These are phyloP conservation scores for Tephrocybe sp. DNA, from an alignment of 768 basidiomycete species.

Conservation along the genomic window DNA sequence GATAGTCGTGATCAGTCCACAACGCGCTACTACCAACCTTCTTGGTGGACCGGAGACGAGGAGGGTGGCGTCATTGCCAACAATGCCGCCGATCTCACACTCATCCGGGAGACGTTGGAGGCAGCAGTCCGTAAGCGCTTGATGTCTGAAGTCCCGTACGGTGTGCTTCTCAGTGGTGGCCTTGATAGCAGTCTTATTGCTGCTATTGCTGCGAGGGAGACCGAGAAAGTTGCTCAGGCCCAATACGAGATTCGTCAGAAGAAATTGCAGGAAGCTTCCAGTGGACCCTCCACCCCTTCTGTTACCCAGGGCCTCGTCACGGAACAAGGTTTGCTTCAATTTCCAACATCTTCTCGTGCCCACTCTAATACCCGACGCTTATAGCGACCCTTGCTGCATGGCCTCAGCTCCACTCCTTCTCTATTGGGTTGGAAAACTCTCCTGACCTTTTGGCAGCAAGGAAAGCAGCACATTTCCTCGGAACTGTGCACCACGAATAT, in stretches of 20 bases:
- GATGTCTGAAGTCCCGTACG: conserved; percentile 99
- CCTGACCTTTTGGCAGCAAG: conserved; percentile 93
- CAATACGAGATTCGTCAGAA: conserved; percentile 72
- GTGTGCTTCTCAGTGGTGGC: conserved; percentile 93
- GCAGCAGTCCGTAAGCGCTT: conserved; percentile 90
- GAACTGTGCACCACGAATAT: conserved; percentile 96
- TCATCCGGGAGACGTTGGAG: conserved; percentile 82
- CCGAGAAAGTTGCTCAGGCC: conserved; percentile 83
- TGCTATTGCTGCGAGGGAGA: conserved; percentile 91
- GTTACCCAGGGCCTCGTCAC: conserved; percentile 30
- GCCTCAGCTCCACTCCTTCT: conserved; percentile 98
- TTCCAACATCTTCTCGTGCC: background rate
- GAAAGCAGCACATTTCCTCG: conserved; percentile 90
- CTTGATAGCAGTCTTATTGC: conserved; percentile 96
- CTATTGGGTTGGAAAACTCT: conserved; percentile 91
- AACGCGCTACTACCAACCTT: conserved; percentile 81
- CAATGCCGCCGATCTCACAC: conserved; percentile 58
- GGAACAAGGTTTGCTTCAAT: conserved; percentile 50
- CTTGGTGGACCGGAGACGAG: conserved; percentile 87
- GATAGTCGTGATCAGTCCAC: conserved; percentile 82
- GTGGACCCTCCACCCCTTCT: conserved; percentile 58
- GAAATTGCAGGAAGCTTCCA: conserved; percentile 50
- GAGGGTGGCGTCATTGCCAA: conserved; percentile 64
- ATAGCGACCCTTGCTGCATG: conserved; percentile 78
- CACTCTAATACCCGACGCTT: conserved; percentile 8